Conservation (phyloP, 495 filamentous ascomycete genomes). For the Aspergillus haitiensis region DNA sequence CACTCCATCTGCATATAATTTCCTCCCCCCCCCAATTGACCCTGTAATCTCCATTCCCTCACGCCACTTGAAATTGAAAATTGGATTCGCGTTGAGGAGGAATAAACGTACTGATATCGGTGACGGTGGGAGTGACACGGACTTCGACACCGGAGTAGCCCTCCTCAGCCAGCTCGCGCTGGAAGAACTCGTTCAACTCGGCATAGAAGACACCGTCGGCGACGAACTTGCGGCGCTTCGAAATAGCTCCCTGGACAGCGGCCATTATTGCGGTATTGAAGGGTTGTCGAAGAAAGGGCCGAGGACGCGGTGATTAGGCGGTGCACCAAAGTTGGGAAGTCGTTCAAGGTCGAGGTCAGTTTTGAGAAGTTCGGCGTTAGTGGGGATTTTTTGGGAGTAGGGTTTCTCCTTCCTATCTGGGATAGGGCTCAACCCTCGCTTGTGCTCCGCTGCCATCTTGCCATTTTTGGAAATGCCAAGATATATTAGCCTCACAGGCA, state of each 20-base stretch:
- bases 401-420: slow-evolving; percentile 39
- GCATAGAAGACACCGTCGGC: slow-evolving; percentile 99
- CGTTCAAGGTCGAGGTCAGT: slow-evolving; percentile 37
- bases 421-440: slow-evolving; percentile 50
- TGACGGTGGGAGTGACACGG: slow-evolving; percentile 98
- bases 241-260: slow-evolving; percentile 71
- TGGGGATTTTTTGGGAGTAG: slow-evolving; percentile 48
- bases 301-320: slow-evolving; percentile 28
- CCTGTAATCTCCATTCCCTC: neutral
- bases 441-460: slow-evolving; percentile 31
- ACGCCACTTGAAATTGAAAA: slow-evolving; percentile 9
- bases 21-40: too few species aligned
- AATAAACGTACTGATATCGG: slow-evolving; percentile 81
- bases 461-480: slow-evolving; percentile 17
- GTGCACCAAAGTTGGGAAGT: slow-evolving; percentile 29
- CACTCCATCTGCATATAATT: too few species aligned
- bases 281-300: slow-evolving; percentile 42
- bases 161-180: slow-evolving; percentile 99
- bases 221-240: slow-evolving; percentile 99
- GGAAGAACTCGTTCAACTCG: slow-evolving; percentile 99
- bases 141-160: slow-evolving; percentile 99
- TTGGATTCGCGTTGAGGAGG: slow-evolving; percentile 24
- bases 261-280: slow-evolving; percentile 59
- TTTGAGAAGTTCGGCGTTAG: slow-evolving; percentile 41
- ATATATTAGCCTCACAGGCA: slow-evolving; percentile 20